Percentiles rank a stretch among this genome's conserved stretches.
These are phyloP conservation scores for Trichoderma gamsii DNA, from an alignment of 495 filamentous ascomycete species.

Conservation along the genomic window DNA sequence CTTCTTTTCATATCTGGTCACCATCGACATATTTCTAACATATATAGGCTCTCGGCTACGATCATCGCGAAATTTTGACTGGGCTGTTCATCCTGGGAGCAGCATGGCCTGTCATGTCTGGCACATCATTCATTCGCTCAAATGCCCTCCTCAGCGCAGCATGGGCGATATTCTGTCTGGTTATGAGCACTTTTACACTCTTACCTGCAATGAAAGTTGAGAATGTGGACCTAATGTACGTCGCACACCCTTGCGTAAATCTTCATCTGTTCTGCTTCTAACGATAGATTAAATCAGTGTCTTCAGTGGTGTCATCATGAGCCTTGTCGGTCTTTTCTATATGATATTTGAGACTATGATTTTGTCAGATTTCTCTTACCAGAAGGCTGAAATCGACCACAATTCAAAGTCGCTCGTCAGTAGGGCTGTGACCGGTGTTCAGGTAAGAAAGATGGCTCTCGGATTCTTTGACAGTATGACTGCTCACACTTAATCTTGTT, in stretches of 20 bases:
- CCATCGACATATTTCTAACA: constrained; percentile 20
- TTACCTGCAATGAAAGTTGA: constrained; percentile 83
- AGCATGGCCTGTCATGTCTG: constrained; percentile 74
- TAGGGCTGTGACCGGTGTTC: constrained; percentile 40
- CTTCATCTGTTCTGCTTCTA: background rate
- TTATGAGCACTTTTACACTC: constrained; percentile 89
- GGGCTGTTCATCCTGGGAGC: constrained; percentile 67
- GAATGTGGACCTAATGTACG: constrained; percentile 69
- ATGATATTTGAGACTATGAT: constrained; percentile 74
- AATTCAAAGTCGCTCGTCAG: constrained; percentile 27
- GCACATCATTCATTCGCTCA: constrained; percentile 58
- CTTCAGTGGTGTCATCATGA: constrained; percentile 72
- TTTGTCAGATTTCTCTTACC: constrained; percentile 37
- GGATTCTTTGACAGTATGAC: background rate
- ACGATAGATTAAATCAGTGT: constrained; percentile 44
- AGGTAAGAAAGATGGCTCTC: constrained; percentile 18
- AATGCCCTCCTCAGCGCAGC: constrained; percentile 58
- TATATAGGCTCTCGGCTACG: constrained; percentile 65
- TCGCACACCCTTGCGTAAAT: constrained; percentile 15
- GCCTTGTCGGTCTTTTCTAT: constrained; percentile 70
- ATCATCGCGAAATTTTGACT: constrained; percentile 81
- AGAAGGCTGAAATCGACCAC: constrained; percentile 25
- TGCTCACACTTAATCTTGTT: background rate
- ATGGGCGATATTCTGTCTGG: constrained; percentile 69
- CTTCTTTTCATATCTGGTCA: constrained; percentile 16